Percentiles rank a stretch among this genome's conserved stretches.
phyloP scores from a whole-genome alignment of 768 basidiomycete genomes.

The Terana coerulea region DNA sequence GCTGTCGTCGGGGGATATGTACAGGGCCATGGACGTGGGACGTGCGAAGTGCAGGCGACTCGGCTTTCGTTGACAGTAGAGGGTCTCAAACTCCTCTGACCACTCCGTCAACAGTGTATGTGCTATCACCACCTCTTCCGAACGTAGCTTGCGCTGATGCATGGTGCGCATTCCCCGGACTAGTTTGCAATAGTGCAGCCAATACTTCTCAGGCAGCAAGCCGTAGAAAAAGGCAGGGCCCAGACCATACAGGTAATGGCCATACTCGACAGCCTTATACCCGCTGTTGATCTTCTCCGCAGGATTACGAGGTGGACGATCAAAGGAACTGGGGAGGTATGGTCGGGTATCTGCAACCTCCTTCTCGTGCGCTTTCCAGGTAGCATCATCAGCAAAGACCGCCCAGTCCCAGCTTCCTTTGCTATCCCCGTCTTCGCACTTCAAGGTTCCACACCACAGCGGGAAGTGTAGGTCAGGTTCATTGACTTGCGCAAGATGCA shows the following conservation, averaged over 20 bases:
- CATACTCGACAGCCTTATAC: slow-evolving; percentile 29
- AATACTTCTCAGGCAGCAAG: slow-evolving; percentile 23
- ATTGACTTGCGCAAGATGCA: slow-evolving; percentile 38
- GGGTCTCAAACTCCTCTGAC: slow-evolving; percentile 29
- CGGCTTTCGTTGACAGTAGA: slow-evolving; percentile 29
- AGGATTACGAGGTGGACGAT: slow-evolving; percentile 38
- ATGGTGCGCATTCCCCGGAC: slow-evolving; percentile 22
- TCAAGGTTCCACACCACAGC: slow-evolving; percentile 30
- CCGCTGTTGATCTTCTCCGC: slow-evolving; percentile 35
- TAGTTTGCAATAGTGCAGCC: slow-evolving; percentile 25
- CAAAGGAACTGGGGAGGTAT: slow-evolving; percentile 39
- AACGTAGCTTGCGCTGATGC: slow-evolving; percentile 14
- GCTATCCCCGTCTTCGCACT: slow-evolving; percentile 22
- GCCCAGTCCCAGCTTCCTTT: slow-evolving; percentile 30
- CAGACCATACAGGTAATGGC: slow-evolving; percentile 20
- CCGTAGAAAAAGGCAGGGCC: slow-evolving; percentile 24
- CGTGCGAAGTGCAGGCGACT: slow-evolving; percentile 31
- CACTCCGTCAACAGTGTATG: slow-evolving; percentile 25
- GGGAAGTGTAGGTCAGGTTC: slow-evolving; percentile 30
- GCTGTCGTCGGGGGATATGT: slow-evolving; percentile 27
- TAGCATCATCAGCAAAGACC: slow-evolving; percentile 5
- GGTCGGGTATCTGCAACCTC: slow-evolving; percentile 26
- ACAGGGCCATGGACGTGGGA: slow-evolving; percentile 29
- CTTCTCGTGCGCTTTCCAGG: slow-evolving; percentile 36
- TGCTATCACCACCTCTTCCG: slow-evolving; percentile 16